Evolutionary conservation across 495 filamentous ascomycete genomes (phyloP).

Genomic region (Xanthoparmelia taractica): DNA sequence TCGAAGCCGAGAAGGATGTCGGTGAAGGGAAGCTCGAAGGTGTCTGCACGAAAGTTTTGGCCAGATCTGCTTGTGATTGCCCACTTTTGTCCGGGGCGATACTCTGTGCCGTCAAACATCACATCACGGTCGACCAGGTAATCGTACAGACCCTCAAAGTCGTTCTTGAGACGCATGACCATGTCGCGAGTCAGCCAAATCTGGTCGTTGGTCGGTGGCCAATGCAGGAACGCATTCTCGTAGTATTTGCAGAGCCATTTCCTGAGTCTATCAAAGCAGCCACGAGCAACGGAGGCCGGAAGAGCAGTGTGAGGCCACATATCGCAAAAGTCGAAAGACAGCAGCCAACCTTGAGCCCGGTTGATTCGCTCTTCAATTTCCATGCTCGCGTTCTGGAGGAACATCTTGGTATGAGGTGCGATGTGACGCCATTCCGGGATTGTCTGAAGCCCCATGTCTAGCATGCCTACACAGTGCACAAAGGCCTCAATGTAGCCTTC

Average conservation of each 20-base stretch:
- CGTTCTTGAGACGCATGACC: conserved; percentile 50
- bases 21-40: conserved; percentile 52
- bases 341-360: conserved; percentile 51
- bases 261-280: conserved; percentile 41
- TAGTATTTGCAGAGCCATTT: conserved; percentile 32
- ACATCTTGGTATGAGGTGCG: conserved; percentile 54
- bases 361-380: conserved; percentile 56
- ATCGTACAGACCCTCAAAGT: conserved; percentile 63
- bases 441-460: conserved; percentile 43
- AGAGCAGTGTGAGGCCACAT: conserved; percentile 57
- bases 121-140: conserved; percentile 65
- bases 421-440: conserved; percentile 51
- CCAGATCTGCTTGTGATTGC: conserved; percentile 49
- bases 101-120: conserved; percentile 53
- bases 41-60: conserved; percentile 52
- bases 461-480: conserved; percentile 60
- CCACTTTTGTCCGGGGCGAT: conserved; percentile 48
- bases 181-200: conserved; percentile 55
- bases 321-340: conserved; percentile 51
- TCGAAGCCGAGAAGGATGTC: conserved; percentile 64
- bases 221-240: conserved; percentile 35
- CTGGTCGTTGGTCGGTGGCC: conserved; percentile 35
- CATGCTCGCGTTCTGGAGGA: conserved; percentile 54
- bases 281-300: conserved; percentile 45
- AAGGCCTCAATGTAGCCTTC: conserved; percentile 63